Evolutionary conservation across 108 stramenopile genomes (phyloP).

Genomic region (Nannochloropsis granulata): DNA sequence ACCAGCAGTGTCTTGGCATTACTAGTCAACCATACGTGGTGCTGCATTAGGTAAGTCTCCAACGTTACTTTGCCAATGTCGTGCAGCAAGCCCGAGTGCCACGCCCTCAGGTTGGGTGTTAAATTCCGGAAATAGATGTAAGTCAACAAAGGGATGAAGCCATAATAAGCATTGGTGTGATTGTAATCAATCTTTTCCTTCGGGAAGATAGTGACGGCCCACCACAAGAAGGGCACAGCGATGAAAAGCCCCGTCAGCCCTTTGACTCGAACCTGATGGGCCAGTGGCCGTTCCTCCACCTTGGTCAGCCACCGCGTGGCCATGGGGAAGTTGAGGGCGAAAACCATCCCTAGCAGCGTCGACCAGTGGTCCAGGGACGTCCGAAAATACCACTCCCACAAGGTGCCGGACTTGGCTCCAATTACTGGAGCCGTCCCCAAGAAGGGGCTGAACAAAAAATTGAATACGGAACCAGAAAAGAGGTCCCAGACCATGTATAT

Average conservation of each 20-base stretch:
- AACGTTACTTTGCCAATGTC: constrained; percentile 87
- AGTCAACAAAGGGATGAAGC: constrained; percentile 67
- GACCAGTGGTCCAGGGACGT: constrained; percentile 88
- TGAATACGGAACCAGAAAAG: not conserved
- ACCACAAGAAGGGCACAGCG: constrained; percentile 44
- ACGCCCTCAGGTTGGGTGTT: constrained; percentile 57
- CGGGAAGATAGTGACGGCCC: constrained; percentile 59
- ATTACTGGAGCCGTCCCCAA: constrained; percentile 52
- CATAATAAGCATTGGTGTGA: constrained; percentile 81
- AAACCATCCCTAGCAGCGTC: constrained; percentile 85
- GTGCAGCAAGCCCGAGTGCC: constrained; percentile 66
- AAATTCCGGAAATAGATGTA: constrained; percentile 89
- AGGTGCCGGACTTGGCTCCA: constrained; percentile 53
- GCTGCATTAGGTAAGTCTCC: constrained; percentile 96
- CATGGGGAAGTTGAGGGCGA: constrained; percentile 81
- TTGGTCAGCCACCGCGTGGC: constrained; percentile 63
- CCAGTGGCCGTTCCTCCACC: constrained; percentile 49
- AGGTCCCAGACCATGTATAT: constrained; percentile 77
- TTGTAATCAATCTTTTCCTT: constrained; percentile 73
- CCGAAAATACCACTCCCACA: constrained; percentile 96
- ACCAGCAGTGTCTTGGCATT: constrained; percentile 45
- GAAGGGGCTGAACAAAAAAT: constrained; percentile 48
- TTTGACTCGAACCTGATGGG: constrained; percentile 46
- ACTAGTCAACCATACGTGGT: constrained; percentile 83
- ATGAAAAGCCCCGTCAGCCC: constrained; percentile 42